These are phyloP conservation scores for Schizosaccharomyces cryophilus DNA, from an alignment of 805 yeast genomes.

Conservation along the genomic window DNA sequence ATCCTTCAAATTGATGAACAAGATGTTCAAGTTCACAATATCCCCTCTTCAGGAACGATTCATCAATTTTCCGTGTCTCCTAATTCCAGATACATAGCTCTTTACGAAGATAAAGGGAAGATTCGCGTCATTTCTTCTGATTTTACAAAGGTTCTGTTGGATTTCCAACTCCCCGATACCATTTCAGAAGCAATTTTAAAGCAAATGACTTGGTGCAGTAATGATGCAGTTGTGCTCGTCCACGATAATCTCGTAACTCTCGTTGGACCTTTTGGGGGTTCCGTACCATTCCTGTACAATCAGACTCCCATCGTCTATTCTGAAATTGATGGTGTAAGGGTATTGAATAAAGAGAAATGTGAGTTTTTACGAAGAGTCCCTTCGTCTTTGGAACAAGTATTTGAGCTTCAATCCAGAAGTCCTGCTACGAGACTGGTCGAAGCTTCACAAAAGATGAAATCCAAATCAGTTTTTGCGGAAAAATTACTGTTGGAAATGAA, in stretches of 20 bases:
- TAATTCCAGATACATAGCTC: conserved; percentile 29
- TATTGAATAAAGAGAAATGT: conserved; percentile 31
- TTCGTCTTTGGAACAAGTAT: conserved; percentile 30
- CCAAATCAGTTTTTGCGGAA: conserved; percentile 57
- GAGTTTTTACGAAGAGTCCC: conserved; percentile 44
- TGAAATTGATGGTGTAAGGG: conserved; percentile 51
- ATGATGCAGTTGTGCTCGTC: conserved; percentile 47
- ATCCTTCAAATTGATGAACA: conserved; percentile 13
- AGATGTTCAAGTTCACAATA: conserved; percentile 18
- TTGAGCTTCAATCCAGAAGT: conserved; percentile 60
- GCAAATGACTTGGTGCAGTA: conserved; percentile 59
- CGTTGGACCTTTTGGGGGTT: conserved; percentile 38
- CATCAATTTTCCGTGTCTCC: conserved; percentile 24
- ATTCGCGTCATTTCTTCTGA: conserved; percentile 27
- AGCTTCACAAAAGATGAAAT: conserved; percentile 40
- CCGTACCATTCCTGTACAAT: conserved; percentile 15
- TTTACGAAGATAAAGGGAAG: conserved; percentile 21
- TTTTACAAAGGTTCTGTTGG: conserved; percentile 22
- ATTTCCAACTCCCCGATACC: conserved; percentile 19
- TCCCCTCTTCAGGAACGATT: conserved; percentile 21
- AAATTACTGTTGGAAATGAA: conserved; percentile 39
- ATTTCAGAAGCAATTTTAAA: conserved; percentile 16
- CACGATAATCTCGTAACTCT: conserved; percentile 37
- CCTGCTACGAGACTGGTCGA: conserved; percentile 67
- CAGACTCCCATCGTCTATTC: conserved; percentile 20